Base-by-base conservation (phyloP, 257 asterid genomes). In the Nicotiana knightiana region DNA sequence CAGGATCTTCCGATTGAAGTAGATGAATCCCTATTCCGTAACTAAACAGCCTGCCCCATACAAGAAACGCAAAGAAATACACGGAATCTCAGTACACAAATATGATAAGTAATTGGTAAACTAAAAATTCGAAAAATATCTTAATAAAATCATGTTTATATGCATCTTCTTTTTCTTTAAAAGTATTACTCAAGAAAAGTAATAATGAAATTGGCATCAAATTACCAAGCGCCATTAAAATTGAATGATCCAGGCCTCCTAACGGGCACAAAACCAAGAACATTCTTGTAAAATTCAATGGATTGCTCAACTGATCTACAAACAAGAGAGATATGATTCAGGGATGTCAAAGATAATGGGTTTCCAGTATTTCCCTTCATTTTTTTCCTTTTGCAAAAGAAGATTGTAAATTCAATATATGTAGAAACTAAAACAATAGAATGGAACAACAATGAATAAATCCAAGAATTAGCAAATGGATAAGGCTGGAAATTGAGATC, bases 21-120 rank as follows among this genome's bases (percentile, higher is more conserved):
- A 96, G 85, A 87, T 96, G 99, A 66, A 96, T 90, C 59, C 99
- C 99, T 64, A 96, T 90, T 76, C 99, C 98, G 70, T 96, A 94
- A 61, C 99, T 92, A 83, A 94, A 96, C 81, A 96, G 82, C 99
- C 99, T 94, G 88, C 82, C 70, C 82, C 63, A 16, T 11, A 24
- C 51, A 37, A 7, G 35, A 67, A 48, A 70, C 4, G 3, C 0
- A 21, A 54, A 9, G 43, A 68, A 24, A 53, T 12, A 8, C 4
- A 80, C 7, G 10, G 53, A 18, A n/a, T 21, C 15, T 26, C 4
- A 73, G 21, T 32, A 15, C 9, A 48, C 35, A 75, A 75, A 53
- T 12, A 5, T 3, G 9, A 75, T 8, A 64, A 64, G 4, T 2
- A 64, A 26, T 26, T 15, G 51, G 35, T 53, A 24, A 32, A 24